These are phyloP conservation scores for Angomonas ambiguus DNA, from an alignment of 208 protist genomes.

Conservation along the genomic window DNA sequence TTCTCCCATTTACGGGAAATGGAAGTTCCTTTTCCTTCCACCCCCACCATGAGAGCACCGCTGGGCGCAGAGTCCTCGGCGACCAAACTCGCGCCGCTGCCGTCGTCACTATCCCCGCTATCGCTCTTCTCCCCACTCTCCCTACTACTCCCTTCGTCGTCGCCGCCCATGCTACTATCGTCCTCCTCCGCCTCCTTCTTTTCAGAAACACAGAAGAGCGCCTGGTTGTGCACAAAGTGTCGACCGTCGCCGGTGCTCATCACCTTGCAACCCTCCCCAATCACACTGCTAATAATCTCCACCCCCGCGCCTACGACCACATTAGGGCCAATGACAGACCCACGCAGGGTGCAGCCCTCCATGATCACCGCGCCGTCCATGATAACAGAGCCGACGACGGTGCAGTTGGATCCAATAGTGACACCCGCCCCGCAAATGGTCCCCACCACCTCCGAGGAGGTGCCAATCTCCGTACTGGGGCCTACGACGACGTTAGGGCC, in stretches of 20 bases:
- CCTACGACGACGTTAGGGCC: constrained; percentile 58
- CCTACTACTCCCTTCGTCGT: background rate
- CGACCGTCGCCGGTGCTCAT: constrained; percentile 15
- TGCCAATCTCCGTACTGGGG: constrained; percentile 50
- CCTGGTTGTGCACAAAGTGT: constrained; percentile 16
- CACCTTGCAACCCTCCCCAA: constrained; percentile 43
- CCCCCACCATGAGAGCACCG: constrained; percentile 36
- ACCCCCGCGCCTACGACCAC: constrained; percentile 40
- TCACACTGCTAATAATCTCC: constrained; percentile 51
- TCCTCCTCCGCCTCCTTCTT: background rate
- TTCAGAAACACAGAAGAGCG: constrained; percentile 11
- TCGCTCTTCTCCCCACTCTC: constrained; percentile 13
- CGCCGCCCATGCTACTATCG: background rate
- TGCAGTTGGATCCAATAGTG: constrained; percentile 43
- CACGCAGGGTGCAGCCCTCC: constrained; percentile 37
- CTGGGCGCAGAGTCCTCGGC: background rate
- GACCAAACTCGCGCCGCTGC: background rate
- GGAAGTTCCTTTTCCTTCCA: constrained; percentile 25
- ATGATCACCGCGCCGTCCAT: constrained; percentile 62
- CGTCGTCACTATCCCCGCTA: constrained; percentile 7
- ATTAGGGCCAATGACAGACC: constrained; percentile 50
- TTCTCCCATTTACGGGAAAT: constrained; percentile 28
- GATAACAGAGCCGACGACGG: constrained; percentile 60
- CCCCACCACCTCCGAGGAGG: constrained; percentile 44
- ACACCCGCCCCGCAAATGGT: constrained; percentile 54